Evolutionary conservation across 1,284 basidiomycete species (phyloP), one percentile per base, ranked within the genome.

Genomic region (Termitomyces sp.): DNA sequence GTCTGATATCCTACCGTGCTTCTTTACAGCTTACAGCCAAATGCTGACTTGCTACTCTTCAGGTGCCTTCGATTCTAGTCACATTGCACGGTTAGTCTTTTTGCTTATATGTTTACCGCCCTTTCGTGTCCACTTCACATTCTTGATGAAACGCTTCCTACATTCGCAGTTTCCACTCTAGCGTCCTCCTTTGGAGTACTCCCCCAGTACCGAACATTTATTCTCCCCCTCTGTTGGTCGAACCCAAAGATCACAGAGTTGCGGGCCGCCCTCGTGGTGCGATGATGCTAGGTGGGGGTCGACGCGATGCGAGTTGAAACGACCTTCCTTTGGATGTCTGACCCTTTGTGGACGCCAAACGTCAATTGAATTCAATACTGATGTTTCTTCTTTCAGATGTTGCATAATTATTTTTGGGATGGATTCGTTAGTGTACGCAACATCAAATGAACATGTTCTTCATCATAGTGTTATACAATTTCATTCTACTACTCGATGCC

Each of bases 111-210:
- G 6, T 48, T 24, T 8, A 12, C n/a, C 5, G 10, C n/a, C n/a
- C 28, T 15, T 24, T 13, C 7, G 26, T 30, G 42, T 28, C 24
- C 24, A 24, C 24, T 24, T 55, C 58, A 47, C 52, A 53, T 54
- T 63, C 67, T 70, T 65, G 84, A 86, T 85, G 84, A 86, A 82
- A 74, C 62, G 63, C 62, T 73, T 72, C 79, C 76, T 77, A 77
- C 80, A 86, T 86, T 86, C 83, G 84, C 84, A 86, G 83, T 86
- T 84, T 86, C 82, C 83, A 80, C 83, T 79, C 76, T 76, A 88
- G 81, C 66, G 79, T 75, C 82, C 82, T 84, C 76, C 8, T 72
- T 24, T 34, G 73, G 78, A 82, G 83, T 75, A 87, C 85, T 87
- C 86, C 84, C 74, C 78, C 81, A 83, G 73, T 73, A 74, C 74